A percentile compares a stretch with the other conserved stretches of the same genome.
Evolutionary conservation across 305 asterid species (phyloP).

Genomic region (Solanum hybrid): DNA sequence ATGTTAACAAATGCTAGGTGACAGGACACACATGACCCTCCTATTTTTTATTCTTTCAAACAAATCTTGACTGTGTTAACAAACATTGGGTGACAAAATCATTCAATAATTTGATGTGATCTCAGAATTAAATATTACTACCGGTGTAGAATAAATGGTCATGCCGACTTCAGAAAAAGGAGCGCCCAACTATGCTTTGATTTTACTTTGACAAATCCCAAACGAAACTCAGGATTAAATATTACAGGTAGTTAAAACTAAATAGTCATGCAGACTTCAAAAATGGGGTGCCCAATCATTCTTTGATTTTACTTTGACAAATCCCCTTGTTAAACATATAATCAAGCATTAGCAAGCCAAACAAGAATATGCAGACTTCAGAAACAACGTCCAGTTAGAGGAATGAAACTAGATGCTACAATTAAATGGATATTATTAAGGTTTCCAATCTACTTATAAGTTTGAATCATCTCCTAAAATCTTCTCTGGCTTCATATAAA

Average conservation of each 20-base stretch:
- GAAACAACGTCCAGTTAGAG: not conserved
- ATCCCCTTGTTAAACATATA: not conserved
- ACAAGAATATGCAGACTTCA: not conserved
- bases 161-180: not conserved
- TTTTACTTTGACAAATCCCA: not conserved
- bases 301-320: not conserved
- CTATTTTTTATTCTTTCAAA: not conserved
- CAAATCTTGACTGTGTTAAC: not conserved
- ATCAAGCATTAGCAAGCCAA: not conserved
- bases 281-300: not conserved
- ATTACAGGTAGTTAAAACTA: not conserved
- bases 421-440: not conserved
- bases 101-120: not conserved
- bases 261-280: not conserved
- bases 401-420: not conserved
- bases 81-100: slow-evolving; percentile 5
- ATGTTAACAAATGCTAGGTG: not conserved
- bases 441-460: not conserved
- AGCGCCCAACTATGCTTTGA: not conserved
- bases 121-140: slow-evolving; percentile 1
- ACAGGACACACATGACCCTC: not conserved
- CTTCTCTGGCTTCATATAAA: not conserved
- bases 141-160: not conserved
- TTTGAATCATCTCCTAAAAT: not conserved
- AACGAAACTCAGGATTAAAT: not conserved